A percentile compares a stretch with the other conserved stretches of the same genome.
Conservation (phyloP, 345 rosid genomes). For the Populus pruinosa region DNA sequence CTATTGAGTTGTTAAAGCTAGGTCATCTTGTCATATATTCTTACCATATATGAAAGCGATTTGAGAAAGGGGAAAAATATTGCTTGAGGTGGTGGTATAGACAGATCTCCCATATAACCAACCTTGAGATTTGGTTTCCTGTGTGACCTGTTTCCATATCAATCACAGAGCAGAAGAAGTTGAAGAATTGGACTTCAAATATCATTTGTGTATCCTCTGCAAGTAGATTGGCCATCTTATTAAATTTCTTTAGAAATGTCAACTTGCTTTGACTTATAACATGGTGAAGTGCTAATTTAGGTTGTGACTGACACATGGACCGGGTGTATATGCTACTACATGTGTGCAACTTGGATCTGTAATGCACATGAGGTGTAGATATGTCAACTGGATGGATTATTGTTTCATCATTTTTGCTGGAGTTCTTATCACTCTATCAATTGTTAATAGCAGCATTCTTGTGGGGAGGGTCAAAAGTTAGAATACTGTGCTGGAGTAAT, state of each 20-base stretch:
- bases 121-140: not conserved
- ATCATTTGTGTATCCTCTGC: not conserved
- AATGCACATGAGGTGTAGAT: not conserved
- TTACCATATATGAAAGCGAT: not conserved
- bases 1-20: not conserved
- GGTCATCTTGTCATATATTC: not conserved
- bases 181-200: not conserved
- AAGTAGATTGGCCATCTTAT: not conserved
- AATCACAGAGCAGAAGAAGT: not conserved
- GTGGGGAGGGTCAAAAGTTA: not conserved
- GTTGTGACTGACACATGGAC: not conserved
- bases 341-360: not conserved
- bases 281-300: not conserved
- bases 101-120: not conserved
- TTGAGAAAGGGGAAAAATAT: not conserved
- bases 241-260: not conserved
- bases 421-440: not conserved
- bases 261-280: not conserved
- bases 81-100: not conserved
- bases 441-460: not conserved
- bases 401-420: not conserved
- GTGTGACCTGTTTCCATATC: not conserved
- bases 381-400: not conserved
- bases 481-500: not conserved
- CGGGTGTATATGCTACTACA: not conserved